phyloP scores from a whole-genome alignment of 2,329 filamentous ascomycete genomes.

The Huntiella bhutanensis region DNA sequence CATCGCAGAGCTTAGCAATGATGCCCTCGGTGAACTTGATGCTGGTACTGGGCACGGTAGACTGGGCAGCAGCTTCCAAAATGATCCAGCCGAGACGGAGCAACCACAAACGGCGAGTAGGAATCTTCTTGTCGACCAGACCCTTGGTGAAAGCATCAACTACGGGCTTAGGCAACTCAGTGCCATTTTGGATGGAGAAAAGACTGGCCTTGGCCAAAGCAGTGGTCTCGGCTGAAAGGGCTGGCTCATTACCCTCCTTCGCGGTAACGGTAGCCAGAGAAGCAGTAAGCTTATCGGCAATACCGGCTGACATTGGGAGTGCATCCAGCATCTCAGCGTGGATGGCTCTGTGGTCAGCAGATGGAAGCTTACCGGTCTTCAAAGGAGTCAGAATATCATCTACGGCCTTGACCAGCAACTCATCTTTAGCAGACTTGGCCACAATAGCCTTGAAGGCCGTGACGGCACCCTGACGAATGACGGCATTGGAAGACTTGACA shows the following conservation, averaged over 20 bases:
- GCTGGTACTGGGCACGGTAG: constrained; percentile 15
- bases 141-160: constrained; percentile 63
- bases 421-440: constrained; percentile 35
- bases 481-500: constrained; percentile 70
- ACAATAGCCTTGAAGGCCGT: constrained; percentile 56
- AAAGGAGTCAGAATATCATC: constrained; percentile 65
- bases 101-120: constrained; percentile 63
- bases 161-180: constrained; percentile 44
- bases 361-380: constrained; percentile 66
- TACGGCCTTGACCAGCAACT: constrained; percentile 44
- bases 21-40: constrained; percentile 31
- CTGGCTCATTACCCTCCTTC: constrained; percentile 80
- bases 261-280: constrained; percentile 48
- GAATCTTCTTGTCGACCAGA: constrained; percentile 63
- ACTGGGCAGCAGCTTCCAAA: constrained; percentile 22
- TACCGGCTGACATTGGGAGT: constrained; percentile 38
- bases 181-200: constrained; percentile 40
- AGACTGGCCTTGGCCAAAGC: constrained; percentile 48
- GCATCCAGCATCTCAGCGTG: constrained; percentile 64
- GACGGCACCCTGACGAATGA: constrained; percentile 57
- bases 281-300: constrained; percentile 47
- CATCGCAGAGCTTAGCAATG: constrained; percentile 39
- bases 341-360: constrained; percentile 65
- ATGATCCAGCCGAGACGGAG: constrained; percentile 54
- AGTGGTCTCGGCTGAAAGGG: constrained; percentile 55